Evolutionary conservation across 768 basidiomycete species (phyloP).

Genomic region (Termitomyces sp.): DNA sequence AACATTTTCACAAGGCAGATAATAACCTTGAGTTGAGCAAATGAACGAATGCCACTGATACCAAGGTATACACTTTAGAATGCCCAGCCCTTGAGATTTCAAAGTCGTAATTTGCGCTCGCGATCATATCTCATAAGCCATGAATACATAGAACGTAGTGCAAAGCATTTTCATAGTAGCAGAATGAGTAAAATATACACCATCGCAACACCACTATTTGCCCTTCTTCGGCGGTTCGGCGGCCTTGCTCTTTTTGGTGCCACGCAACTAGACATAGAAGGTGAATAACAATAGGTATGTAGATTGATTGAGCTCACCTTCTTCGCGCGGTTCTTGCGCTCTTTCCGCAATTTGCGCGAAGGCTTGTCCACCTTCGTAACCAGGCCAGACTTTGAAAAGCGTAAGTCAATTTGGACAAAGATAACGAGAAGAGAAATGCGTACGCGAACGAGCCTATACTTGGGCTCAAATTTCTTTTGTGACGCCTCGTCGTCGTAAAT

Average conservation of each 20-base stretch:
- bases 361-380: slow-evolving; percentile 80
- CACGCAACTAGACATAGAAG: slow-evolving; percentile 64
- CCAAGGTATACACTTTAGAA: neutral
- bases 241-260: slow-evolving; percentile 94
- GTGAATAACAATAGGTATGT: slow-evolving; percentile 10
- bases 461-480: slow-evolving; percentile 97
- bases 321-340: slow-evolving; percentile 99
- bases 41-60: neutral
- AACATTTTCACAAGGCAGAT: too few relatives aligned
- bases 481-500: slow-evolving; percentile 96
- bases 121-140: slow-evolving; percentile 21
- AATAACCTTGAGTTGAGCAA: too few relatives aligned
- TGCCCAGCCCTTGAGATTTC: neutral
- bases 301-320: slow-evolving; percentile 53
- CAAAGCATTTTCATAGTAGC: slow-evolving; percentile 27
- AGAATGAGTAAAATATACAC: slow-evolving; percentile 19
- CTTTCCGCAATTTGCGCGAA: slow-evolving; percentile 97
- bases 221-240: slow-evolving; percentile 89
- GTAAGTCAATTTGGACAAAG: neutral
- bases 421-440: slow-evolving; percentile 30
- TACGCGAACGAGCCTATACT: slow-evolving; percentile 91
- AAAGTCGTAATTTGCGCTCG: slow-evolving; percentile 9
- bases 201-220: slow-evolving; percentile 54
- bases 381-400: slow-evolving; percentile 54
- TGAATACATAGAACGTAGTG: slow-evolving; percentile 16